Conservation (phyloP, 352 stramenopile species). For the Phytophthora cactorum region DNA sequence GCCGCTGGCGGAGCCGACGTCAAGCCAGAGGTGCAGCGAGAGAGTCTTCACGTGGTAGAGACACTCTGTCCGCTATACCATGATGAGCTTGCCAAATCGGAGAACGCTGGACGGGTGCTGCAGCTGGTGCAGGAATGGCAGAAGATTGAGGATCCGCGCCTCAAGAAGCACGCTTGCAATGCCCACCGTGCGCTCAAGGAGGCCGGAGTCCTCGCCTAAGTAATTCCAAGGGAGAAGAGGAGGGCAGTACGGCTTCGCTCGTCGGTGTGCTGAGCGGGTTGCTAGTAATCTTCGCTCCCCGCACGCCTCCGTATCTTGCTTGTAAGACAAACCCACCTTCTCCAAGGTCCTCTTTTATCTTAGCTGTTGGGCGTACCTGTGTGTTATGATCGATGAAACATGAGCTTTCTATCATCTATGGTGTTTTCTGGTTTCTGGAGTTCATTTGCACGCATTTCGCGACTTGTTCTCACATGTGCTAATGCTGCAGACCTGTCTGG, state of each 20-base stretch:
- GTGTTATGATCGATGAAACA: conserved; percentile 28
- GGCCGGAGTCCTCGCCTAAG: conserved; percentile 77
- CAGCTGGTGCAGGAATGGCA: conserved; percentile 79
- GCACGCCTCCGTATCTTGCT: conserved; percentile 39
- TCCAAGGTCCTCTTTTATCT: conserved; percentile 20
- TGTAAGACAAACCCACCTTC: conserved; percentile 48
- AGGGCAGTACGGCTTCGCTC: conserved; percentile 8
- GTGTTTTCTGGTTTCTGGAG: not conserved
- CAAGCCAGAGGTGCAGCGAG: conserved; percentile 77
- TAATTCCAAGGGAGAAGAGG: conserved; percentile 30
- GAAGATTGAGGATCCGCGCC: conserved; percentile 80
- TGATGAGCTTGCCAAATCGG: conserved; percentile 77
- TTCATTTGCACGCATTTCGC: not conserved
- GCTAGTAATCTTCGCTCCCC: conserved; percentile 18
- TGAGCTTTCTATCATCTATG: conserved; percentile 16
- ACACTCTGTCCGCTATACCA: conserved; percentile 85
- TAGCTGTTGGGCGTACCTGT: conserved; percentile 22
- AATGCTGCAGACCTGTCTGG: not conserved
- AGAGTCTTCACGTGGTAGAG: conserved; percentile 89
- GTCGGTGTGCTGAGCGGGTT: conserved; percentile 5
- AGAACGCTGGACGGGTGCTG: conserved; percentile 63
- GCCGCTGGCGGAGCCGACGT: conserved; percentile 67
- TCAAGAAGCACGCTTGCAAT: conserved; percentile 89
- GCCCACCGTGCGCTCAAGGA: conserved; percentile 79
- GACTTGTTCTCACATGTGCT: not conserved